phyloP scores from a whole-genome alignment of 805 yeast species.

The Wickerhamiella azymoides region DNA sequence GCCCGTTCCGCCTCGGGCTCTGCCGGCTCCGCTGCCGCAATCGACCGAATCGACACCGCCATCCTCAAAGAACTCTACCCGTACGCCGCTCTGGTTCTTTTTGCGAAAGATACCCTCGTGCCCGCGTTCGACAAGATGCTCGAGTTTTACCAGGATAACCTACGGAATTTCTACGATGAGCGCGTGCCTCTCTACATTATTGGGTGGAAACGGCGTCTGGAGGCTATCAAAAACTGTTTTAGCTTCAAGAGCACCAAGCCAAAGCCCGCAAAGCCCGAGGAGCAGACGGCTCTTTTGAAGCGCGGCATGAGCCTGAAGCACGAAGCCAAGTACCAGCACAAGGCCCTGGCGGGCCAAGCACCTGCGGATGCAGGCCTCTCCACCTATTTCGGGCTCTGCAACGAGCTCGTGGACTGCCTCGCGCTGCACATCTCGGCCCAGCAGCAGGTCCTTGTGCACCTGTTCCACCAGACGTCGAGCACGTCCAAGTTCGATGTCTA shows the following conservation, averaged over 20 bases:
- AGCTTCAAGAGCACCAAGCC: conserved; percentile 1
- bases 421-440: conserved; percentile 24
- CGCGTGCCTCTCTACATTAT: conserved; percentile 23
- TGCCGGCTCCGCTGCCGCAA: conserved; percentile 6
- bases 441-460: conserved; percentile 34
- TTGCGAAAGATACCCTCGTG: conserved; percentile 44
- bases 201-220: conserved; percentile 19
- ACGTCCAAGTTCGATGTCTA: conserved; percentile 25
- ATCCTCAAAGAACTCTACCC: conserved; percentile 22
- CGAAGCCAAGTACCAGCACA: conserved; percentile 5
- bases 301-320: conserved; percentile 4
- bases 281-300: neutral
- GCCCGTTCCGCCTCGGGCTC: no score
- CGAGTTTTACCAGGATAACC: conserved; percentile 28
- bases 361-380: neutral
- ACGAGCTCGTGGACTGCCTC: conserved; percentile 8
- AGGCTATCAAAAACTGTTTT: neutral
- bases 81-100: conserved; percentile 37
- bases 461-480: conserved; percentile 34
- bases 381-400: conserved; percentile 3
- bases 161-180: conserved; percentile 27
- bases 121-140: conserved; percentile 34
- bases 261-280: neutral
- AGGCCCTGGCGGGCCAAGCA: neutral
- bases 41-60: conserved; percentile 16